phyloP scores from a whole-genome alignment of 257 asterid genomes.

The Gentiana straminea region DNA sequence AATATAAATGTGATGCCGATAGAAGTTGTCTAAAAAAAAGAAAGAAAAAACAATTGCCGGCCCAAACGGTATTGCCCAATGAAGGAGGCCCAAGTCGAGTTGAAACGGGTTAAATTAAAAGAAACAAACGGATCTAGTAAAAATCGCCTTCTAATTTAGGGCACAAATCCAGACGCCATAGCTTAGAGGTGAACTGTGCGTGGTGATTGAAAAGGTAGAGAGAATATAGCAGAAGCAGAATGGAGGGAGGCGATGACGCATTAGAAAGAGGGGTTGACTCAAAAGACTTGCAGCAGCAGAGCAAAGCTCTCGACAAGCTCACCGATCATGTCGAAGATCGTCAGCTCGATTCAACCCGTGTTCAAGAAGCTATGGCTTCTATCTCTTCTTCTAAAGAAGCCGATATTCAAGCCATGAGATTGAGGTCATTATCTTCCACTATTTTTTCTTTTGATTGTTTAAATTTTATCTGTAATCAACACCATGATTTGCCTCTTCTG shows the following conservation, averaged over 20 bases:
- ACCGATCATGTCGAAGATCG: constrained; percentile 98
- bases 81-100: no score
- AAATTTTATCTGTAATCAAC: no score
- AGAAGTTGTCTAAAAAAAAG: no score
- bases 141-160: no score
- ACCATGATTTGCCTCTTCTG: no score
- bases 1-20: no score
- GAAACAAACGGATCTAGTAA: no score
- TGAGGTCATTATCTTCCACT: constrained; percentile 36
- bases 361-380: constrained; percentile 96
- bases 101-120: no score
- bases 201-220: background rate
- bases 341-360: constrained; percentile 89
- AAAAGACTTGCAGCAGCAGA: constrained; percentile 90
- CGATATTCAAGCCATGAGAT: constrained; percentile 78
- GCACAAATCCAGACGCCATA: no score
- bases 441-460: background rate
- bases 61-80: no score
- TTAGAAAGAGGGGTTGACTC: constrained; percentile 57
- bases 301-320: constrained; percentile 86
- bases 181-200: no score
- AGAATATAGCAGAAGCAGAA: background rate
- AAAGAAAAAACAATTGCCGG: no score
- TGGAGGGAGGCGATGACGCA: constrained; percentile 79
- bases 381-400: constrained; percentile 75